Base-by-base conservation (phyloP, 805 yeast genomes). In the Lachancea mirantina region DNA sequence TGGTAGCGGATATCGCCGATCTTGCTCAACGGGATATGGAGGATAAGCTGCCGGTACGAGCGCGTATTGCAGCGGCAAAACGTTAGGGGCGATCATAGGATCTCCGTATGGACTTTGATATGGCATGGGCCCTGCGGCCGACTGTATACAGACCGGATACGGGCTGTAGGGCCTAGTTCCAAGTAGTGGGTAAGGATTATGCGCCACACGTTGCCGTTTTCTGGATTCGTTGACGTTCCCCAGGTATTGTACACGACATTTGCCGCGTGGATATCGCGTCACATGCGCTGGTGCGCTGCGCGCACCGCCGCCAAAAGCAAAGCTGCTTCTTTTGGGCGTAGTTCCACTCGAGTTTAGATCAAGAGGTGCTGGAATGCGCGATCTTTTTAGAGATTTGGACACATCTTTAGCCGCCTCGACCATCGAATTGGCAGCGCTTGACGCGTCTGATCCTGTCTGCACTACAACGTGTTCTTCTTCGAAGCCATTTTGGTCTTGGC, bases 221-320 rank as follows among this genome's bases (percentile, higher is more conserved):
- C 19, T 7, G 4, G n/a, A 11, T 6, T 28, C 28, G 5, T 19
- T 18, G 13, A n/a, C 28, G 24, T 37, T 41, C 5, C 59, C 59
- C 20, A 52, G 22, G 28, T 53, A 55, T 33, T 45, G 50, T 8
- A 55, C 58, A 11, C 51, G 43, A 9, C 53, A 53, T 30, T 44
- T 49, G 8, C 42, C 46, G 11, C 39, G 42, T n/a, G 47, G 43
- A 16, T 46, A 45, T n/a, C 42, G 40, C 23, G 44, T 40, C 7
- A 45, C 41, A 23, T 46, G 39, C 11, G 57, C 45, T 6, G 53
- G 53, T 2, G 55, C 53, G 40, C 53, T 52, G 14, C 35, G 32
- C 3, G 46, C 40, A 8, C 38, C 38, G 15, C 7, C 14, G 5
- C 19, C 23, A 4, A 14, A 14, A 3, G 19, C 29, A n/a, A n/a